phyloP scores from a whole-genome alignment of 139 green algal species.

The Volvox africanus region DNA sequence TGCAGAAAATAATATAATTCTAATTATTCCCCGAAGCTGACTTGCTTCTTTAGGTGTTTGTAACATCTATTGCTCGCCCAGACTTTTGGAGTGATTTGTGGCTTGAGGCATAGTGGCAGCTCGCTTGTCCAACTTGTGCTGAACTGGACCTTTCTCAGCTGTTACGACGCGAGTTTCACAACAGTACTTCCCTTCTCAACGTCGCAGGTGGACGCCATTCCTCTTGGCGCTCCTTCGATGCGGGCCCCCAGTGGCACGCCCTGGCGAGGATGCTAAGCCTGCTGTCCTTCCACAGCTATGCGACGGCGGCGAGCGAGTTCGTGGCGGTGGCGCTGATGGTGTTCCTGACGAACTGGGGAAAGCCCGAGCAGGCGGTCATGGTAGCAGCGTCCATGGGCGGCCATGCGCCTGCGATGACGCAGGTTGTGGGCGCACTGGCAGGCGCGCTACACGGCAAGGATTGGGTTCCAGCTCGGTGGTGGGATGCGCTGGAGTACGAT shows the following conservation, averaged over 20 bases:
- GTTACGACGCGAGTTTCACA: too few relatives aligned
- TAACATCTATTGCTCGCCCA: too few relatives aligned
- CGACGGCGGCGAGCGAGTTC: slow-evolving; percentile 48
- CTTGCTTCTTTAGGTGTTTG: too few relatives aligned
- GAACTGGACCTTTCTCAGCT: too few relatives aligned
- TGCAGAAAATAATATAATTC: too few relatives aligned
- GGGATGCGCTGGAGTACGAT: background rate
- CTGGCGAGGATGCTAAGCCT: slow-evolving; percentile 1
- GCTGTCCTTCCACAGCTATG: slow-evolving; percentile 37
- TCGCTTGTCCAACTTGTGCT: too few relatives aligned
- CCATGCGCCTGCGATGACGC: slow-evolving; percentile 48
- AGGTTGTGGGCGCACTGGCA: slow-evolving; percentile 47
- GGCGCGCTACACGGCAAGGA: slow-evolving; percentile 42
- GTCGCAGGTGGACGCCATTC: background rate
- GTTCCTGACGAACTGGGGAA: slow-evolving; percentile 51
- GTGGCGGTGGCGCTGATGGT: slow-evolving; percentile 59
- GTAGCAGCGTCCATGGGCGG: slow-evolving; percentile 59
- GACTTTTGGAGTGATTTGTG: too few relatives aligned
- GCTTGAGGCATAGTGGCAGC: too few relatives aligned
- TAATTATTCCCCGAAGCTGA: too few relatives aligned
- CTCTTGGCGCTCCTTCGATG: slow-evolving; percentile 32
- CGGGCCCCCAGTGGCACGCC: slow-evolving; percentile 15
- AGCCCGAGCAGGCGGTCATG: slow-evolving; percentile 62
- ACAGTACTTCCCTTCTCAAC: too few relatives aligned
- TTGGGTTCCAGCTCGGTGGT: slow-evolving; percentile 60